Evolutionary conservation across 352 stramenopile genomes (phyloP).

Genomic region (Phytophthora multivora): DNA sequence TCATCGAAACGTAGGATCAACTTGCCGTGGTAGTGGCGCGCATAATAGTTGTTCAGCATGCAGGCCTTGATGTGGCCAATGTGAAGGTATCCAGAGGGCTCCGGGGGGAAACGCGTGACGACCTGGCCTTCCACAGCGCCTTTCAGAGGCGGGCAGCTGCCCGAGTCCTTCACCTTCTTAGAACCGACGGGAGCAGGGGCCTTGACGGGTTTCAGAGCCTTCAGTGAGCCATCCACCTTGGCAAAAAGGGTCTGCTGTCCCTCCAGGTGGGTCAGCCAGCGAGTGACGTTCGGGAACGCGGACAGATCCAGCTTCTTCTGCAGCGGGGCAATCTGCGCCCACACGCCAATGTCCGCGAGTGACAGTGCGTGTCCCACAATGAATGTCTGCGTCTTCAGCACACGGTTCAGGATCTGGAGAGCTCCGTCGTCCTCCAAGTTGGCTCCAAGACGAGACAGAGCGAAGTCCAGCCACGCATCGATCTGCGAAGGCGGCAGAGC

Average conservation of each 20-base stretch:
- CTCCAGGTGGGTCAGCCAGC: constrained; percentile 76
- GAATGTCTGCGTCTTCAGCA: constrained; percentile 92
- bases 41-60: constrained; percentile 99
- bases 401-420: constrained; percentile 87
- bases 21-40: constrained; percentile 97
- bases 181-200: constrained; percentile 11
- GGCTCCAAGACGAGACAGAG: constrained; percentile 58
- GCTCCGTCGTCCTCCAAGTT: constrained; percentile 41
- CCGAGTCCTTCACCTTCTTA: constrained; percentile 81
- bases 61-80: constrained; percentile 99
- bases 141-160: constrained; percentile 94
- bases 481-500: constrained; percentile 59
- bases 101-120: constrained; percentile 98
- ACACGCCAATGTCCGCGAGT: constrained; percentile 96
- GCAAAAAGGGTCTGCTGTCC: constrained; percentile 62
- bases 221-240: constrained; percentile 52
- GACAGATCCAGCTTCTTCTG: constrained; percentile 52
- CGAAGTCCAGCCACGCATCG: constrained; percentile 96
- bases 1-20: constrained; percentile 99
- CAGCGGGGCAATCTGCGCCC: constrained; percentile 65
- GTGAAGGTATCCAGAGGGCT: constrained; percentile 99
- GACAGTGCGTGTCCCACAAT: constrained; percentile 93
- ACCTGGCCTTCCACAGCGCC: constrained; percentile 95
- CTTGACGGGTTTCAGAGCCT: constrained; percentile 50
- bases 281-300: constrained; percentile 67